Base-by-base conservation (phyloP, 768 basidiomycete genomes). In the Phaffia australis region DNA sequence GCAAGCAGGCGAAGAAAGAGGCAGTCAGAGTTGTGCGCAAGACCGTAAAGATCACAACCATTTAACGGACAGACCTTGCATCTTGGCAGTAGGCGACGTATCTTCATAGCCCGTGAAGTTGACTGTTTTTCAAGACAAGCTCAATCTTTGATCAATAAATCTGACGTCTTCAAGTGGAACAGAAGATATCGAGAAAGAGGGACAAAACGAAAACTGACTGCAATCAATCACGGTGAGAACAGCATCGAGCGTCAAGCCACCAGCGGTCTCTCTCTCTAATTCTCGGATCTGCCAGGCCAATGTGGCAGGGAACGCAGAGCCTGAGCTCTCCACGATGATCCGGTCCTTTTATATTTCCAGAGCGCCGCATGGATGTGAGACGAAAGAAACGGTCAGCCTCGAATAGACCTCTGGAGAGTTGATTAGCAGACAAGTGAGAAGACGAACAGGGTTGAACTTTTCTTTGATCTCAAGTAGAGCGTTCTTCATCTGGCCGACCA, bases 71-170 rank as follows among this genome's bases (percentile, higher is more conserved):
- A 11, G 11, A 42, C 35, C 35, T 68, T 74, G 86, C 85, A 94
- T 90, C 74, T 84, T 88, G 25, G 92, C 91, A 0, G 92, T 93
- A 0, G 88, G 86, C 8, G 87, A 89, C 0, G 84, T 86, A 73
- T 97, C 93, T 73, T 95, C 92, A 75, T 95, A 95, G 3, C 92
- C 92, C 18, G 79, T 76, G 75, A 97, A 97, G 76, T 94, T 94
- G 0, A 66, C 70, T 68, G 69, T n/a, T n/a, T n/a, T n/a, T n/a
- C n/a, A n/a, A n/a, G n/a, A n/a, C n/a, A n/a, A n/a, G n/a, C n/a
- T n/a, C n/a, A n/a, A n/a, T n/a, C n/a, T n/a, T n/a, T n/a, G n/a
- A n/a, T n/a, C n/a, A n/a, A n/a, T n/a, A n/a, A n/a, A n/a, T n/a
- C n/a, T n/a, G 29, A 23, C 29, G 52, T 5, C 9, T 5, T 15